Percentiles rank a stretch among this genome's conserved stretches.
These are phyloP conservation scores for Hepatocystis sp. DNA, from an alignment of 169 alveolate species.

Conservation along the genomic window DNA sequence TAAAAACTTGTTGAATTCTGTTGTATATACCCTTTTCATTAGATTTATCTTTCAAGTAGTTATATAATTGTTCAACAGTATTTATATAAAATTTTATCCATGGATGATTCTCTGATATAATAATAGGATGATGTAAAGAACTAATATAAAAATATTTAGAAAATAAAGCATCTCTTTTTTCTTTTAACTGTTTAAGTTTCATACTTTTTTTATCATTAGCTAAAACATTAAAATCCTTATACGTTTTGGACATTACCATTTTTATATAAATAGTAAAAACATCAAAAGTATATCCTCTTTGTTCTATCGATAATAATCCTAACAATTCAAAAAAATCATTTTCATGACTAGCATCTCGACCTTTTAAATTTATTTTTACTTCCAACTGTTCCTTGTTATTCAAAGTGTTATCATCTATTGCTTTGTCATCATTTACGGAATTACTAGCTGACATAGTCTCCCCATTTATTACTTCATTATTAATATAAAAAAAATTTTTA, in stretches of 20 bases:
- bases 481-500: slow-evolving; percentile 32
- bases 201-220: slow-evolving; percentile 41
- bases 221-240: no score
- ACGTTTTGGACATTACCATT: no score
- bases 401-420: no score
- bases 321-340: slow-evolving; percentile 54
- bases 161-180: slow-evolving; percentile 54
- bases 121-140: slow-evolving; percentile 84
- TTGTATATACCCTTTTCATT: slow-evolving; percentile 17
- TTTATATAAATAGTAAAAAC: slow-evolving; percentile 45
- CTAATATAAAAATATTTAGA: slow-evolving; percentile 62
- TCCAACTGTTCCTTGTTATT: no score
- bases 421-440: neutral
- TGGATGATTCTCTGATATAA: slow-evolving; percentile 76
- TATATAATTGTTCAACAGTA: slow-evolving; percentile 31
- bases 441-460: no score
- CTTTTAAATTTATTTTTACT: slow-evolving; percentile 15
- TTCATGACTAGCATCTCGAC: slow-evolving; percentile 24
- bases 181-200: slow-evolving; percentile 35
- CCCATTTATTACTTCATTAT: slow-evolving; percentile 16
- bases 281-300: slow-evolving; percentile 39
- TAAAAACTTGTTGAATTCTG: slow-evolving; percentile 54
- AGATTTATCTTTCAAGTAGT: slow-evolving; percentile 48
- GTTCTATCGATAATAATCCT: slow-evolving; percentile 24
- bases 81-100: slow-evolving; percentile 54